phyloP scores from a whole-genome alignment of 106 monocot genomes.

The Acanthochlamys bracteata region DNA sequence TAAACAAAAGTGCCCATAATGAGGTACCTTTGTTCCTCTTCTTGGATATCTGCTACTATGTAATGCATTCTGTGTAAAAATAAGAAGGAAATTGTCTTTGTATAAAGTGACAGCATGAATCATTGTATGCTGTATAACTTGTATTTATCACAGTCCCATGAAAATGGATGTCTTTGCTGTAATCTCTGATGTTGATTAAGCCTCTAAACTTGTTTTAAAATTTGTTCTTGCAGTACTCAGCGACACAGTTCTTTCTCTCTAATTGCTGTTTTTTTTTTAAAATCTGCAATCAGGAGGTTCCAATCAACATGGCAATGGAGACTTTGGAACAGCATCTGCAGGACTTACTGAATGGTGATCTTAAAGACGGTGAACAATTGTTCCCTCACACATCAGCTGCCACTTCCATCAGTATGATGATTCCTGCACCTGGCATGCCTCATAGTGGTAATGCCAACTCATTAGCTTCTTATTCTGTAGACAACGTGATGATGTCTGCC shows the following conservation, averaged over 20 bases:
- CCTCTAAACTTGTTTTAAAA: too few species aligned
- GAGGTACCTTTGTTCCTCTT: too few species aligned
- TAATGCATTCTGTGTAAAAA: too few species aligned
- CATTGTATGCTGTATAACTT: too few species aligned
- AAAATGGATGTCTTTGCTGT: too few species aligned
- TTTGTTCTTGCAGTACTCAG: too few species aligned
- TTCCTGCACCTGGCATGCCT: constrained; percentile 4
- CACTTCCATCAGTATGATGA: neutral
- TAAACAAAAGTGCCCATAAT: too few species aligned
- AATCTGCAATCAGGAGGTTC: neutral
- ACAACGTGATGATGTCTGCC: constrained; percentile 18
- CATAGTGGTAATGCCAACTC: constrained; percentile 26
- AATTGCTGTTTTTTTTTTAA: neutral
- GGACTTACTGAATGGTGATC: neutral
- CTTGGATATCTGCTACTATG: too few species aligned
- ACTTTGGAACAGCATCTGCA: neutral
- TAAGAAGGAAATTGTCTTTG: too few species aligned
- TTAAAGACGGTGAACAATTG: neutral
- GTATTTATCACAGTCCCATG: too few species aligned
- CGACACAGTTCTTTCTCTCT: neutral
- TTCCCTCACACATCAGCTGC: neutral
- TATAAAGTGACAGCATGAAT: too few species aligned
- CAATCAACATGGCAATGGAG: constrained; percentile 1
- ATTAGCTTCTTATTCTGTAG: constrained; percentile 14
- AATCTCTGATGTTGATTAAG: too few species aligned